These are phyloP conservation scores for Phytophthora quininea DNA, from an alignment of 352 stramenopile genomes.

Conservation along the genomic window DNA sequence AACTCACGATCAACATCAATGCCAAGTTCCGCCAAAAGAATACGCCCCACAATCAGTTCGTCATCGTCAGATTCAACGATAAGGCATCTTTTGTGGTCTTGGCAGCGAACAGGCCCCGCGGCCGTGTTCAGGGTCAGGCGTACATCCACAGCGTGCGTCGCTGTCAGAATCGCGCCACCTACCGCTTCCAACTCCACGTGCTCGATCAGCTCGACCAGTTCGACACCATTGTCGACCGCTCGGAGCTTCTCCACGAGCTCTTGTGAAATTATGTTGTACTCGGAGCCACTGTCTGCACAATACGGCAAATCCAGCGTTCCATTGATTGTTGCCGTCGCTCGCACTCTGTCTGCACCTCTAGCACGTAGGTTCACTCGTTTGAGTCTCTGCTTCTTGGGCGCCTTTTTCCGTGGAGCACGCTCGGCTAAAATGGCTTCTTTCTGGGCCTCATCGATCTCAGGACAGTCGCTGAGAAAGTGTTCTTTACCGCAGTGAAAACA, in stretches of 20 bases:
- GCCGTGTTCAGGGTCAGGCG: conserved; percentile 10
- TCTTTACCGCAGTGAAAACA: not conserved
- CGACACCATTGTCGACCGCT: conserved; percentile 3
- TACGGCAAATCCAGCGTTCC: not conserved
- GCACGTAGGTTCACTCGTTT: conserved; percentile 1
- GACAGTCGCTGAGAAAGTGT: not conserved
- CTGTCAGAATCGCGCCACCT: conserved; percentile 4
- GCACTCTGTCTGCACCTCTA: not conserved
- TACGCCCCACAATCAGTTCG: conserved; percentile 1
- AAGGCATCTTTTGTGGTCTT: conserved; percentile 7
- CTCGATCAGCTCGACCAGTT: not conserved
- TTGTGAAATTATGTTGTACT: too few species aligned
- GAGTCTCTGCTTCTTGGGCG: not conserved
- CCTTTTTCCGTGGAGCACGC: not conserved
- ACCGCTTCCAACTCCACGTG: conserved; percentile 3
- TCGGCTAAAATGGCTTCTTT: not conserved
- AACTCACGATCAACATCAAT: conserved; percentile 3
- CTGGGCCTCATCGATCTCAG: not conserved
- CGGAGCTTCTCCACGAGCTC: conserved; percentile 5
- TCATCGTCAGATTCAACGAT: conserved; percentile 11
- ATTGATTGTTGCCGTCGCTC: conserved; percentile 1
- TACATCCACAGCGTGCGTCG: conserved; percentile 12
- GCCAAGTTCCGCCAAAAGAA: not conserved
- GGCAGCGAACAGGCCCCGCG: conserved; percentile 8
- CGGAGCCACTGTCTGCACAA: too few species aligned